Evolutionary conservation across 1,284 basidiomycete genomes (phyloP).

Genomic region (Sphagnurus paluster): DNA sequence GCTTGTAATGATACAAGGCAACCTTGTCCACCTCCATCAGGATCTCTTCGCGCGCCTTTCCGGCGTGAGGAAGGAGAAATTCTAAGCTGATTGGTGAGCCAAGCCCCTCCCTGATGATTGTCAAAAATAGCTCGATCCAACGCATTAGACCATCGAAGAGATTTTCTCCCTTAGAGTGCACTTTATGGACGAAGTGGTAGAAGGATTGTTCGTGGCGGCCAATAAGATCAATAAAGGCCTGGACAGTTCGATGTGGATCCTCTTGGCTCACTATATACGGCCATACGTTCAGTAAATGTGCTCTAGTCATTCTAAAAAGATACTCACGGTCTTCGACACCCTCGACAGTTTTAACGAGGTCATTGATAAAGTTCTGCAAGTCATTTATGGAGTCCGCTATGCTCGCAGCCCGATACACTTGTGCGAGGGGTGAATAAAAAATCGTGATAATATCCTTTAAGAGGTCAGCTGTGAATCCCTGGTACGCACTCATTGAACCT

Average conservation of each 20-base stretch:
- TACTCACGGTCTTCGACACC: slow-evolving; percentile 84
- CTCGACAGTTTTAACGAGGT: slow-evolving; percentile 95
- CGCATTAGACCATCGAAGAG: slow-evolving; percentile 94
- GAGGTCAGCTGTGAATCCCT: slow-evolving; percentile 94
- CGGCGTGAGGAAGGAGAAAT: slow-evolving; percentile 81
- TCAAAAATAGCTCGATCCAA: slow-evolving; percentile 97
- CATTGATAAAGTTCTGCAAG: slow-evolving; percentile 93
- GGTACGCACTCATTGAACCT: slow-evolving; percentile 1
- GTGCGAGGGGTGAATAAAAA: slow-evolving; percentile 97
- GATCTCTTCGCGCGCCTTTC: slow-evolving; percentile 72
- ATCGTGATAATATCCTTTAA: slow-evolving; percentile 99
- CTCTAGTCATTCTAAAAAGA: not conserved
- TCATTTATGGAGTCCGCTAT: slow-evolving; percentile 94
- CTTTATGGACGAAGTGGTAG: slow-evolving; percentile 98
- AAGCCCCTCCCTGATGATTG: slow-evolving; percentile 88
- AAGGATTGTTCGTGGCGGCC: slow-evolving; percentile 94
- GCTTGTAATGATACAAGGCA: slow-evolving; percentile 87
- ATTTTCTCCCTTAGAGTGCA: slow-evolving; percentile 95
- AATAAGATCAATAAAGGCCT: slow-evolving; percentile 93
- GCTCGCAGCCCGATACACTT: slow-evolving; percentile 97
- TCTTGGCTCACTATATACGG: slow-evolving; percentile 68
- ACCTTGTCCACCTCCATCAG: slow-evolving; percentile 85
- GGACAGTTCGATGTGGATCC: slow-evolving; percentile 86
- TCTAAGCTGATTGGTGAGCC: slow-evolving; percentile 78
- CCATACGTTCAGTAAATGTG: not conserved